A percentile compares a stretch with the other conserved stretches of the same genome.
Conservation (phyloP, 1,139 yeast genomes). For the Protomyces pachydermus region DNA sequence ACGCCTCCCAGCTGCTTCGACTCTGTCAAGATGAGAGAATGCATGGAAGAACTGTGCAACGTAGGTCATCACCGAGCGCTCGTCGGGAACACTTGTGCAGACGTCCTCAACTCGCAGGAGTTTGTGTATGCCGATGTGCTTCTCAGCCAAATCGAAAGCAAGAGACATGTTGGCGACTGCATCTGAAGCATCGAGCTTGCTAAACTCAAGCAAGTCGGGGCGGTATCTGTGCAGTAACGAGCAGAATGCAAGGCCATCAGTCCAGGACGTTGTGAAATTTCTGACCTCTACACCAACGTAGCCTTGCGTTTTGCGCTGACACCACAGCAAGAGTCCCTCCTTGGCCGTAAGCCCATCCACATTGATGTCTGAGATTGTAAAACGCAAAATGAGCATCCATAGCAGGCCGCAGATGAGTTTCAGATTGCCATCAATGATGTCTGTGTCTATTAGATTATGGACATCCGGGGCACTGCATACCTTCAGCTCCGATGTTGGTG, state of each 20-base stretch:
- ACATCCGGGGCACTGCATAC: not conserved
- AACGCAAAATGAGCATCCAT: conserved; percentile 57
- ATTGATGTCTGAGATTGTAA: conserved; percentile 47
- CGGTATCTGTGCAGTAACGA: conserved; percentile 47
- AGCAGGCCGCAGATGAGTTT: conserved; percentile 61
- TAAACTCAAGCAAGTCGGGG: conserved; percentile 45
- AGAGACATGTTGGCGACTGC: conserved; percentile 39
- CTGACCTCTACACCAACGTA: conserved; percentile 42
- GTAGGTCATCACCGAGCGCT: conserved; percentile 59
- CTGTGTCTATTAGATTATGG: conserved; percentile 34
- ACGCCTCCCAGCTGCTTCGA: conserved; percentile 44
- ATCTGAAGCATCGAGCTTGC: conserved; percentile 39
- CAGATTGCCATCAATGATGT: conserved; percentile 58
- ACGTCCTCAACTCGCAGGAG: conserved; percentile 61
- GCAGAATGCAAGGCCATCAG: conserved; percentile 48
- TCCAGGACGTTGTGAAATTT: conserved; percentile 46
- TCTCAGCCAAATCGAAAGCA: conserved; percentile 44
- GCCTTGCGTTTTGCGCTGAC: conserved; percentile 45
- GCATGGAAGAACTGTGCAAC: conserved; percentile 63
- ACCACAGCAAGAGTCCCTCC: conserved; percentile 46
- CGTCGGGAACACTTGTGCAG: conserved; percentile 52
- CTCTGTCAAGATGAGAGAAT: conserved; percentile 43
- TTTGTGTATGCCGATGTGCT: conserved; percentile 50
- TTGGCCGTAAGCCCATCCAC: conserved; percentile 46
- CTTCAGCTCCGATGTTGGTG: conserved; percentile 59